A percentile compares a stretch with the other conserved stretches of the same genome.
Evolutionary conservation across 257 asterid species (phyloP).

Genomic region (Petunia secreta): DNA sequence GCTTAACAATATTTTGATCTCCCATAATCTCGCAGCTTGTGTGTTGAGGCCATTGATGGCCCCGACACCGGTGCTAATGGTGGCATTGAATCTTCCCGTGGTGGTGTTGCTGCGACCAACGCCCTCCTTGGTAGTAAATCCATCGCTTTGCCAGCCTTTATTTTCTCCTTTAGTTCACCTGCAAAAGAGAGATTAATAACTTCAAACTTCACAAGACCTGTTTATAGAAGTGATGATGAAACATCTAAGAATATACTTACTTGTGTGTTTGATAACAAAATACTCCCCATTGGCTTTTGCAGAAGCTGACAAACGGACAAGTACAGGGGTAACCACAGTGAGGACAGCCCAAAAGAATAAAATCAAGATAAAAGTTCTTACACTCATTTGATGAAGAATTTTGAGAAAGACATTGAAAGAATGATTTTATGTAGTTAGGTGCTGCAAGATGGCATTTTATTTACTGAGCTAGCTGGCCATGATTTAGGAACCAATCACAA

Average conservation of each 20-base stretch:
- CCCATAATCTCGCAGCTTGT: neutral
- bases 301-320: constrained; percentile 62
- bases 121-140: constrained; percentile 59
- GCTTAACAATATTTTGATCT: neutral
- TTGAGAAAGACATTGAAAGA: constrained; percentile 32
- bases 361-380: constrained; percentile 60
- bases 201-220: neutral
- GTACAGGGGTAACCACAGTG: constrained; percentile 69
- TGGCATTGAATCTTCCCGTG: constrained; percentile 23
- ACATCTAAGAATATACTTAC: constrained; percentile 33
- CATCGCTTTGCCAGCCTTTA: constrained; percentile 5
- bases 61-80: constrained; percentile 25
- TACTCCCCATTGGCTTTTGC: constrained; percentile 45
- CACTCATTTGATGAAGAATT: constrained; percentile 54
- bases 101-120: constrained; percentile 39
- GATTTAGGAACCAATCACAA: constrained; percentile 34
- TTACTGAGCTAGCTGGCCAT: constrained; percentile 74
- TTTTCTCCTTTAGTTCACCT: constrained; percentile 41
- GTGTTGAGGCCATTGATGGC: neutral
- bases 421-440: constrained; percentile 25
- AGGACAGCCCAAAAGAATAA: constrained; percentile 76
- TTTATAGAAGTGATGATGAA: neutral
- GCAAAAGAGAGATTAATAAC: constrained; percentile 14
- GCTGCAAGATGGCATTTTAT: constrained; percentile 30
- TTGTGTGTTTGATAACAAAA: constrained; percentile 26